Base-by-base conservation (phyloP, 495 filamentous ascomycete genomes). In the Penicillium roqueforti region DNA sequence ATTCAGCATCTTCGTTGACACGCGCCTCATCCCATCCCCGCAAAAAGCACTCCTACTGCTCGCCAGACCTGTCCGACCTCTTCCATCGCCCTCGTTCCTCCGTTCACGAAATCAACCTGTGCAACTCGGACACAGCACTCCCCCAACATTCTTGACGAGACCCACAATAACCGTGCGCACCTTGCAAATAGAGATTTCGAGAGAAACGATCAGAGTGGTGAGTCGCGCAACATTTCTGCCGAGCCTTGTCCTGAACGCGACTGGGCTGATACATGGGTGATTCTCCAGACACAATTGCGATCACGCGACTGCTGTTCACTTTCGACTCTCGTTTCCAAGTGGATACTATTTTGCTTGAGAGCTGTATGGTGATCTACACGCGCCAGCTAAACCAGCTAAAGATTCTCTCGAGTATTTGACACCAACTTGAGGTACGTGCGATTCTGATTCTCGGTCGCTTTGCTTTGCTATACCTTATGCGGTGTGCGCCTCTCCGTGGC, bases 271-370 rank as follows among this genome's bases (percentile, higher is more conserved):
- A 56, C 37, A 29, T 18, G 31, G 31, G 39, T 45, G 10, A 22
- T 22, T 22, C 23, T 13, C 47, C 54, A 66, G 63, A 53, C 34
- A 61, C 63, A 54, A 61, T 61, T 61, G 56, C 60, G 57, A 65
- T 62, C 36, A 56, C 47, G 47, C 34, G 47, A 50, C 36, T 19
- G 20, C 23, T 50, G 29, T 36, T 40, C 16, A 49, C 20, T 29
- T 29, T 29, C 60, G 31, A 37, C 51, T 36, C 36, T 48, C 42
- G 29, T 42, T 43, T 29, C 14, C 38, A 49, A 47, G 31, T 51
- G 18, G 29, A 39, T 53, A 26, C 46, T 50, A 40, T 48, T 13
- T 29, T 26, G 48, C 28, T 50, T 32, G 6, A 25, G n/a, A 56
- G 53, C 29, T 54, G 53, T 57, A 53, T 49, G 34, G 52, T 42